These are phyloP conservation scores for Heterobasidion annosum DNA, from an alignment of 1,284 basidiomycete genomes.

Conservation along the genomic window DNA sequence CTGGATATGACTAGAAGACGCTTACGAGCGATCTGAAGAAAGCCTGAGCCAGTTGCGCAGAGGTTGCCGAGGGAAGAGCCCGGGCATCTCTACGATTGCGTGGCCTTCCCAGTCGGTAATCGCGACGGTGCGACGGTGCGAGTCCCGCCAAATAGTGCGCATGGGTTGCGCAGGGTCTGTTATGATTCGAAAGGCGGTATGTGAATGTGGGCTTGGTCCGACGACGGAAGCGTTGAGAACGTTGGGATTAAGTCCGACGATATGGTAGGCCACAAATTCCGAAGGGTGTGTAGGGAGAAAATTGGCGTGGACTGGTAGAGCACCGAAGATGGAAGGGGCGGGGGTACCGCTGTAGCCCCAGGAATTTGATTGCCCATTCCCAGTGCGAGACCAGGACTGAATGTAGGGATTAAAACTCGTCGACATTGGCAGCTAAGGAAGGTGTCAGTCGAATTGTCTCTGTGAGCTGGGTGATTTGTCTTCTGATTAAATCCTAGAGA, in stretches of 20 bases:
- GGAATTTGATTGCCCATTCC: not conserved
- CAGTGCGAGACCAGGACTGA: constrained; percentile 9
- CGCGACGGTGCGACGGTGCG: constrained; percentile 37
- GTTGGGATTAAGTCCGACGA: not conserved
- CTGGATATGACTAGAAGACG: not conserved
- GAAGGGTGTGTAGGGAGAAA: not conserved
- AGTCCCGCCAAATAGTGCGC: constrained; percentile 46
- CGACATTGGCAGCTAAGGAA: constrained; percentile 4
- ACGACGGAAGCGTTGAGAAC: constrained; percentile 12
- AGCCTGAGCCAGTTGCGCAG: constrained; percentile 48
- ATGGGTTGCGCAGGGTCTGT: constrained; percentile 41
- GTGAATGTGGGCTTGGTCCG: constrained; percentile 7
- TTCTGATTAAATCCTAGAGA: not conserved
- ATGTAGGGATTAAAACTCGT: constrained; percentile 13
- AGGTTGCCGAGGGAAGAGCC: constrained; percentile 34
- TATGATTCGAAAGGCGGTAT: constrained; percentile 17
- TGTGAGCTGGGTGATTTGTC: not conserved
- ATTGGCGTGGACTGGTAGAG: constrained; percentile 1
- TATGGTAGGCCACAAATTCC: not conserved
- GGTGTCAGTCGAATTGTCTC: not conserved
- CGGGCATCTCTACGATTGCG: constrained; percentile 47
- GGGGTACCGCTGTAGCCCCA: not conserved
- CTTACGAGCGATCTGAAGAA: constrained; percentile 42
- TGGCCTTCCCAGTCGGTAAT: constrained; percentile 51
- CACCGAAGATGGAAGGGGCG: constrained; percentile 12